Evolutionary conservation across 257 asterid species (phyloP).

Genomic region (Scutellaria minor): DNA sequence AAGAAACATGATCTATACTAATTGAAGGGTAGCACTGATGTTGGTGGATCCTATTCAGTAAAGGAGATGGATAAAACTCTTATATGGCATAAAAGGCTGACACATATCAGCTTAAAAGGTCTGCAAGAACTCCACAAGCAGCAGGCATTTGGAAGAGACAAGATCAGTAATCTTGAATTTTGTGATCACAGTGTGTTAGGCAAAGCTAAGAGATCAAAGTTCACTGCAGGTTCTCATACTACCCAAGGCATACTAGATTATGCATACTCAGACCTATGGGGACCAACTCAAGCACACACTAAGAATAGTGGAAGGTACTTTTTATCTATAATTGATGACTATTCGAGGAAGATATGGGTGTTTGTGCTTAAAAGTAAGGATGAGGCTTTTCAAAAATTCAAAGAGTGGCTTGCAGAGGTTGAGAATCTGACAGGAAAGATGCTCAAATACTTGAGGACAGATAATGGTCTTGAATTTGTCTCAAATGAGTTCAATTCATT

Average conservation of each 20-base stretch:
- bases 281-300: background rate
- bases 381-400: too few species aligned
- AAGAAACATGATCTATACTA: background rate
- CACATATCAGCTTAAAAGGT: background rate
- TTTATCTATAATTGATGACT: too few species aligned
- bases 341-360: too few species aligned
- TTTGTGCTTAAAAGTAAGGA: too few species aligned
- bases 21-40: background rate
- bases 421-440: too few species aligned
- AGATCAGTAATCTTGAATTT: background rate
- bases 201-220: background rate
- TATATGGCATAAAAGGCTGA: background rate
- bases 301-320: too few species aligned
- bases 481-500: too few species aligned
- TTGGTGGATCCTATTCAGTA: background rate
- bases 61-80: background rate
- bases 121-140: background rate
- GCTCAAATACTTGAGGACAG: too few species aligned
- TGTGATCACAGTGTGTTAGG: background rate
- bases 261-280: background rate
- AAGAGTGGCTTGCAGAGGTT: too few species aligned
- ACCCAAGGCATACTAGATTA: background rate
- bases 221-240: background rate
- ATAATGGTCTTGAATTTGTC: too few species aligned
- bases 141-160: background rate